Evolutionary conservation across 192 early-diverging fungal genomes (phyloP).

Genomic region (Dissophora globulifera): DNA sequence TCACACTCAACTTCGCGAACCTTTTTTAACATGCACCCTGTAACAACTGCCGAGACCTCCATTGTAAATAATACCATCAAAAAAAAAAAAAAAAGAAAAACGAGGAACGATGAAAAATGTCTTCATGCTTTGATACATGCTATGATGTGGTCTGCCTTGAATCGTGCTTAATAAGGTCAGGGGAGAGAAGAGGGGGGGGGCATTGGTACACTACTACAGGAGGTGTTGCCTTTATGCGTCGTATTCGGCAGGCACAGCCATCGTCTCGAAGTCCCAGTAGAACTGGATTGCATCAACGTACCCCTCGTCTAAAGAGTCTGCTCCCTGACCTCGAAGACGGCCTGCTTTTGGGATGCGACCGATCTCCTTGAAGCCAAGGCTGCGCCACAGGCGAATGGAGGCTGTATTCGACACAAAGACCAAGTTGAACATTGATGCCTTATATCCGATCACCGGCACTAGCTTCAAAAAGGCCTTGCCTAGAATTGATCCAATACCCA

Average conservation of each 20-base stretch:
- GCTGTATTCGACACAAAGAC: constrained; percentile 78
- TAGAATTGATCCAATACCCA: constrained; percentile 72
- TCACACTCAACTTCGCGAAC: background rate
- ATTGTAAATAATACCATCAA: background rate
- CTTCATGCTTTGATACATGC: too few relatives aligned
- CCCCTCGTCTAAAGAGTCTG: constrained; percentile 51
- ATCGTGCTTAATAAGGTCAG: too few relatives aligned
- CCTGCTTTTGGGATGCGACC: constrained; percentile 77
- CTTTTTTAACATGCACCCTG: background rate
- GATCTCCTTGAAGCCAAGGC: constrained; percentile 73
- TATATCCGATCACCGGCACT: constrained; percentile 76
- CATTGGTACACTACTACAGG: too few relatives aligned
- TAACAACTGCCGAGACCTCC: background rate
- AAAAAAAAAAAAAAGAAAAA: constrained; percentile 10
- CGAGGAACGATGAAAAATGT: too few relatives aligned
- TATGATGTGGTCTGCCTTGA: too few relatives aligned
- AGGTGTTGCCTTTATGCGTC: constrained; percentile 17
- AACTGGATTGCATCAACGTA: constrained; percentile 79
- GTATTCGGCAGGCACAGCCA: constrained; percentile 38
- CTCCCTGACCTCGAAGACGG: constrained; percentile 55
- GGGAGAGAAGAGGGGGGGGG: too few relatives aligned
- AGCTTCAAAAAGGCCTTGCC: constrained; percentile 68
- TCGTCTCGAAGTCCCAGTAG: constrained; percentile 77
- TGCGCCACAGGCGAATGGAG: constrained; percentile 71
- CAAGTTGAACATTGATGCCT: constrained; percentile 81